Evolutionary conservation across 148 eudicot species (phyloP).

Genomic region (Selenicereus undatus): DNA sequence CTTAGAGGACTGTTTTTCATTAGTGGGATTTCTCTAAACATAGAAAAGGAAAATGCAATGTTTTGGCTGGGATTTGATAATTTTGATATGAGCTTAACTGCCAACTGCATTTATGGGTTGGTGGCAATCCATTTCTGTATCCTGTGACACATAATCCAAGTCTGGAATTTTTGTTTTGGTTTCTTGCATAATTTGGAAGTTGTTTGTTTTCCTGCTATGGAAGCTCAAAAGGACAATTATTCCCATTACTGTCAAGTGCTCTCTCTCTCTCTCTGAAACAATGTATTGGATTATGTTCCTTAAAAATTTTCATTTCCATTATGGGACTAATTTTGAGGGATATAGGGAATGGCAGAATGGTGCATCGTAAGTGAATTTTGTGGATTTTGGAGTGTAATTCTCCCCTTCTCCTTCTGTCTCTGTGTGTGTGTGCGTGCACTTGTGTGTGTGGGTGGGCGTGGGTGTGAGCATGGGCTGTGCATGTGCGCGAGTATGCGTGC

Average conservation of each 20-base stretch:
- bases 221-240: not conserved
- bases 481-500: too few species aligned
- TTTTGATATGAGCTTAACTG: not conserved
- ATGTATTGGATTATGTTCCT: not conserved
- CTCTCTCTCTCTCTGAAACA: not conserved
- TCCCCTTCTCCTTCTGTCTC: not conserved
- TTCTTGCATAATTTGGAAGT: too few species aligned
- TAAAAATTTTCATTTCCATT: not conserved
- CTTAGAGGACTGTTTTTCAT: not conserved
- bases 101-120: not conserved
- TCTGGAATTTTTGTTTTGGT: too few species aligned
- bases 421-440: too few species aligned
- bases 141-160: not conserved
- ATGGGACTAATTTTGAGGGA: not conserved
- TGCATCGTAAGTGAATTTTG: not conserved
- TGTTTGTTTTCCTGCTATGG: not conserved
- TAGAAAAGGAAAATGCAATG: not conserved
- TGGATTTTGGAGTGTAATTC: not conserved
- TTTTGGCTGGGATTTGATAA: not conserved
- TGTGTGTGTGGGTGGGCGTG: too few species aligned
- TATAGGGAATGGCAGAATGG: not conserved
- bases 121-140: not conserved
- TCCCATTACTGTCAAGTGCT: too few species aligned
- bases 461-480: too few species aligned
- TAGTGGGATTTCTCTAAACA: not conserved